A percentile compares a stretch with the other conserved stretches of the same genome.
Evolutionary conservation across 345 rosid genomes (phyloP).

Genomic region (Citrus unshiu): DNA sequence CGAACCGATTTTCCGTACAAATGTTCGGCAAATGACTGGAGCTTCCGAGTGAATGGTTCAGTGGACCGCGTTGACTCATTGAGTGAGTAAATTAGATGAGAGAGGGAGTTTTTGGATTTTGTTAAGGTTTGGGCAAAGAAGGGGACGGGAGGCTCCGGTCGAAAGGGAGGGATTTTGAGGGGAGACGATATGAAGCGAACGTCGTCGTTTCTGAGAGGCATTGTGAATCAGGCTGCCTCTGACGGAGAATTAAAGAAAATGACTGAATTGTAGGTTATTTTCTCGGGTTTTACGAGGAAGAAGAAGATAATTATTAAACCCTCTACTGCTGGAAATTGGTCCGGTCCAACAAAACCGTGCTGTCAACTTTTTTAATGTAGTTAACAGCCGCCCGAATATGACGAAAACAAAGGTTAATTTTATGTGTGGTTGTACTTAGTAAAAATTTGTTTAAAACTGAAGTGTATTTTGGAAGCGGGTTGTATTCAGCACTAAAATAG

Average conservation of each 20-base stretch:
- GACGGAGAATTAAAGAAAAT: not conserved
- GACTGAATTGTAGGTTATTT: not conserved
- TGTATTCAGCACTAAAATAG: too few relatives aligned
- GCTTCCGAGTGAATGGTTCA: not conserved
- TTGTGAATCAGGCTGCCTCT: constrained; percentile 1
- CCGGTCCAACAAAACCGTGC: too few relatives aligned
- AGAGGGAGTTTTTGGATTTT: constrained; percentile 21
- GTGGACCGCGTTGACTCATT: not conserved
- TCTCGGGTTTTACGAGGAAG: too few relatives aligned
- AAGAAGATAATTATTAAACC: too few relatives aligned
- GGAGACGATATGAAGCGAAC: constrained; percentile 43
- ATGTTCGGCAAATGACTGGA: constrained; percentile 15
- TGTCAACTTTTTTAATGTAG: too few relatives aligned
- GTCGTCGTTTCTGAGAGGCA: constrained; percentile 28
- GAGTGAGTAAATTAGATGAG: constrained; percentile 34
- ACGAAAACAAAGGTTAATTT: too few relatives aligned
- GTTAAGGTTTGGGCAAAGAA: constrained; percentile 13
- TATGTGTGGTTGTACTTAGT: too few relatives aligned
- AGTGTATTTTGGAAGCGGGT: too few relatives aligned
- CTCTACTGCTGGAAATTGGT: too few relatives aligned
- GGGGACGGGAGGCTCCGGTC: constrained; percentile 8
- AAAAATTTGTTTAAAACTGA: too few relatives aligned
- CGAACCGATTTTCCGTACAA: constrained; percentile 18
- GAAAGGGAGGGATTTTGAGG: constrained; percentile 29
- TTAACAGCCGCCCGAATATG: too few relatives aligned